Evolutionary conservation across 2,329 filamentous ascomycete genomes (phyloP).

Genomic region (Beauveria caledonica): DNA sequence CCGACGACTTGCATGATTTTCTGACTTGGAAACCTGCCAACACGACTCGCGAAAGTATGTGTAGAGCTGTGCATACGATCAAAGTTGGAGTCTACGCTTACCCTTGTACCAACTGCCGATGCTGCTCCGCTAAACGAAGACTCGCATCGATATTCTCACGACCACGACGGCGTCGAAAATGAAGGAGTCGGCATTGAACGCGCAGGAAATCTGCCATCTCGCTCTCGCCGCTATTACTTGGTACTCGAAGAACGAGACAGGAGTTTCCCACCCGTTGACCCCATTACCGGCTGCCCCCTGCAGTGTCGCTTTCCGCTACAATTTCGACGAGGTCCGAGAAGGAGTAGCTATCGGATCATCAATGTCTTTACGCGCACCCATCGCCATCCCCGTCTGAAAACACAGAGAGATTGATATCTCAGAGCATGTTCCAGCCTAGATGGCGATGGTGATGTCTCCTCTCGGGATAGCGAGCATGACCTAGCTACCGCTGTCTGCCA

Average conservation of each 20-base stretch:
- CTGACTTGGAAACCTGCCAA: not conserved
- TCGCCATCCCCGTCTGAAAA: not conserved
- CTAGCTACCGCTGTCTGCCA: slow-evolving; percentile 17
- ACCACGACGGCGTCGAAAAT: not conserved
- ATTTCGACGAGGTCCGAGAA: not conserved
- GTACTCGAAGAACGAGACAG: not conserved
- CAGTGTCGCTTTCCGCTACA: not conserved
- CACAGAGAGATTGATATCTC: not conserved
- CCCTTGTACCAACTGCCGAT: not conserved
- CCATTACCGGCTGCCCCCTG: not conserved
- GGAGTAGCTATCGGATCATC: not conserved
- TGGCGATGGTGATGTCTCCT: slow-evolving; percentile 10
- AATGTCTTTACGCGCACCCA: not conserved
- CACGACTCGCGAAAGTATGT: not conserved
- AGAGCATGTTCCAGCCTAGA: not conserved
- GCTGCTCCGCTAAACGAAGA: not conserved
- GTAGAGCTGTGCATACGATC: not conserved
- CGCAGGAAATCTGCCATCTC: not conserved
- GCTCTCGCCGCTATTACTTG: not conserved
- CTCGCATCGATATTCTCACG: not conserved
- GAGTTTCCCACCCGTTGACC: not conserved
- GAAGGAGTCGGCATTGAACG: not conserved
- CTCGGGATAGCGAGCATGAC: slow-evolving; percentile 16
- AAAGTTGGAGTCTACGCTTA: not conserved
- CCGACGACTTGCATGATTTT: not conserved